A percentile compares a stretch with the other conserved stretches of the same genome.
phyloP scores from a whole-genome alignment of 169 alveolate species.

The Cryptosporidium sp. region DNA sequence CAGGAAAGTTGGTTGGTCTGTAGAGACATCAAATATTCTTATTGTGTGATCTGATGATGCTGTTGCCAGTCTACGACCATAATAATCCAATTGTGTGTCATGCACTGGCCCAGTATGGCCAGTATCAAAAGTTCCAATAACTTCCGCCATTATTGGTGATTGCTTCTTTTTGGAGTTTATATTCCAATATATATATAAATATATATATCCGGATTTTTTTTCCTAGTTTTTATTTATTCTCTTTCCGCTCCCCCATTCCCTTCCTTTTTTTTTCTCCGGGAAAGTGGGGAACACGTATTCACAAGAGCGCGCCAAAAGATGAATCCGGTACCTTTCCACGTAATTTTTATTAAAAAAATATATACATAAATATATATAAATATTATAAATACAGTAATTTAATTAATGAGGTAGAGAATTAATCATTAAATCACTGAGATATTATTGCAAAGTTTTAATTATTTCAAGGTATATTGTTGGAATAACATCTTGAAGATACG shows the following conservation, averaged over 20 bases:
- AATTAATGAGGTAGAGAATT: too few species aligned
- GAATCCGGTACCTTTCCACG: slow-evolving; percentile 14
- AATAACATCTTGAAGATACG: neutral
- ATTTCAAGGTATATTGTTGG: neutral
- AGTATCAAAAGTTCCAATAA: slow-evolving; percentile 81
- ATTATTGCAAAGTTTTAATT: neutral
- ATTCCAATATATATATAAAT: neutral
- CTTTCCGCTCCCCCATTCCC: slow-evolving; percentile 15
- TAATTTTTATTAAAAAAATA: neutral
- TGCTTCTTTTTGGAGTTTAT: slow-evolving; percentile 1
- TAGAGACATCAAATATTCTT: slow-evolving; percentile 83
- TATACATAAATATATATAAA: too few species aligned
- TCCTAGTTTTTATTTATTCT: neutral
- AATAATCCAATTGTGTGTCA: slow-evolving; percentile 87
- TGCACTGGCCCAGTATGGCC: slow-evolving; percentile 85
- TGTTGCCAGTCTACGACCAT: slow-evolving; percentile 89
- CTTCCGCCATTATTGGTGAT: slow-evolving; percentile 77
- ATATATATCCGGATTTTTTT: slow-evolving; percentile 15
- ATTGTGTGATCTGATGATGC: slow-evolving; percentile 88
- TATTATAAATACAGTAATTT: too few species aligned
- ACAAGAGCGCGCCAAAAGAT: slow-evolving; percentile 42
- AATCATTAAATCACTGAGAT: neutral
- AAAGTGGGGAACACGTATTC: slow-evolving; percentile 44
- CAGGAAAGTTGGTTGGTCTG: slow-evolving; percentile 78
- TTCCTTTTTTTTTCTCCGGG: slow-evolving; percentile 10